Conservation (phyloP, 257 asterid species). For the Lycium barbarum region DNA sequence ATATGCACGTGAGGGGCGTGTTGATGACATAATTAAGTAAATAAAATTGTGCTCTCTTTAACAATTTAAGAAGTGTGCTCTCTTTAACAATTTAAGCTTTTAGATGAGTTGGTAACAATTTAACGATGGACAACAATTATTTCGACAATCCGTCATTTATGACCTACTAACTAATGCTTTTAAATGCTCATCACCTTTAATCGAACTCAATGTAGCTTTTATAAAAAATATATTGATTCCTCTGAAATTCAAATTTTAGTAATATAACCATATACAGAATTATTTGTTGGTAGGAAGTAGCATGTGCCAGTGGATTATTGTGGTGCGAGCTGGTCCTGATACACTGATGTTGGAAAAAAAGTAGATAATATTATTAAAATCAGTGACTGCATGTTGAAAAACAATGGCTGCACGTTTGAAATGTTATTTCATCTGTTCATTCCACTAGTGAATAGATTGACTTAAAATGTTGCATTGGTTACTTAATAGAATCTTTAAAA, state of each 20-base stretch:
- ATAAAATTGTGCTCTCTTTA: not conserved
- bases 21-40: not conserved
- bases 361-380: not conserved
- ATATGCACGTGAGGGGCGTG: not conserved
- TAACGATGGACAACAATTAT: not conserved
- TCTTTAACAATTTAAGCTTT: not conserved
- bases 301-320: constrained; percentile 4
- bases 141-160: not conserved
- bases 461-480: not conserved
- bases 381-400: not conserved
- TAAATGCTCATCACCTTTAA: not conserved
- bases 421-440: not conserved
- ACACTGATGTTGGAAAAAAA: not conserved
- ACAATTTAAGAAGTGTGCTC: not conserved
- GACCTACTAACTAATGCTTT: constrained; percentile 7
- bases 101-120: constrained; percentile 3
- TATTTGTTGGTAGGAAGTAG: not conserved
- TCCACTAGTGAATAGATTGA: not conserved
- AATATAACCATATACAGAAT: not conserved
- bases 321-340: not conserved
- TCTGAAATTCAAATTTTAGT: not conserved
- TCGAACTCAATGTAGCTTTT: not conserved
- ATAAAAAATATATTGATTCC: not conserved
- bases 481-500: not conserved
- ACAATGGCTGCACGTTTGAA: not conserved